phyloP scores from a whole-genome alignment of 768 basidiomycete species.

The Collybiopsis luxurians region DNA sequence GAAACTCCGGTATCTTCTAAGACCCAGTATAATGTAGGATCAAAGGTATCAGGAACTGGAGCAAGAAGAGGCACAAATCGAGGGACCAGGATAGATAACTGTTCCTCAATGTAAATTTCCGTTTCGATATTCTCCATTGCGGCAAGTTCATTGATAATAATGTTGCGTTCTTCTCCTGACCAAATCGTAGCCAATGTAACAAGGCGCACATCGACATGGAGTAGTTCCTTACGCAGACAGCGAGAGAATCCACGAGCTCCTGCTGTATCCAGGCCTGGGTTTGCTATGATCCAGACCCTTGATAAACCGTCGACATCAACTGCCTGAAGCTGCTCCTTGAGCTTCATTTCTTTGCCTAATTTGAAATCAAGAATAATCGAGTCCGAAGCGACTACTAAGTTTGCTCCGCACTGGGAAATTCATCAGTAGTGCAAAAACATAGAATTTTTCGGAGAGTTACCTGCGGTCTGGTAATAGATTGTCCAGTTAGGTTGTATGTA shows the following conservation, averaged over 20 bases:
- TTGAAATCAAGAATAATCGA: no score
- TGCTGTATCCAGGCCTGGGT: not conserved
- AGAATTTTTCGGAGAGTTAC: no score
- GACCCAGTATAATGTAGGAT: no score
- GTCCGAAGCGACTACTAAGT: no score
- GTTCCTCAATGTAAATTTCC: not conserved
- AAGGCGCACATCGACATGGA: not conserved
- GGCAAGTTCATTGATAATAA: not conserved
- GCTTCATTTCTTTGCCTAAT: no score
- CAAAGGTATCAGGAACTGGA: no score
- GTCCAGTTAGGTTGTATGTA: slow-evolving; percentile 14
- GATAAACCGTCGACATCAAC: no score
- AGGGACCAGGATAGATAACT: not conserved
- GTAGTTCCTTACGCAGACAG: not conserved
- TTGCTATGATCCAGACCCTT: not conserved
- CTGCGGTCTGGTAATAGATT: not conserved
- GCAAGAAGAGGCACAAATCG: no score
- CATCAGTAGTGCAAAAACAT: no score
- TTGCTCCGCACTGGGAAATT: no score
- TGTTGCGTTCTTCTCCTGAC: not conserved
- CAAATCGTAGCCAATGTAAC: not conserved
- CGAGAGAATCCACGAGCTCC: slow-evolving; percentile 4
- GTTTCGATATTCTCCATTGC: not conserved
- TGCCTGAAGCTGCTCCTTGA: no score
- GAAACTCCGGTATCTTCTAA: no score